These are phyloP conservation scores for Coprinopsis marcescibilis DNA, from an alignment of 768 basidiomycete genomes.

Conservation along the genomic window DNA sequence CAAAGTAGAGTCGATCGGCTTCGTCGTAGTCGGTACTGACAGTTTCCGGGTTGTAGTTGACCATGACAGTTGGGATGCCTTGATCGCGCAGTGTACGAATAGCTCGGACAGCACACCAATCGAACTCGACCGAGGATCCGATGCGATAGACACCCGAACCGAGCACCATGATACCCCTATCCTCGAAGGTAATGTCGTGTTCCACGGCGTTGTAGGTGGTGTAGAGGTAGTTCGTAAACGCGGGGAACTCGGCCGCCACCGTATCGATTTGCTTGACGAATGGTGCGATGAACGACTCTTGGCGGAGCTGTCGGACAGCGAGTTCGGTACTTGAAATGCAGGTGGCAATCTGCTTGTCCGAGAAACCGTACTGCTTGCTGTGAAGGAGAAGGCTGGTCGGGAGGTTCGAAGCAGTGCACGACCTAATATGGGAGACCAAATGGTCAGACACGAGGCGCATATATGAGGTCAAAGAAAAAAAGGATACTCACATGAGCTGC, in stretches of 20 bases:
- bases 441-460: conserved; percentile 6
- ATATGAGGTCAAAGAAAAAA: neutral
- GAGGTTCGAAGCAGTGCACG: conserved; percentile 60
- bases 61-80: conserved; percentile 94
- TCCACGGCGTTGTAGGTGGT: conserved; percentile 96
- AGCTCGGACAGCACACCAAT: conserved; percentile 98
- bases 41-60: conserved; percentile 99
- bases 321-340: conserved; percentile 89
- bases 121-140: conserved; percentile 98
- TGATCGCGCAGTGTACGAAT: conserved; percentile 95
- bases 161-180: conserved; percentile 93
- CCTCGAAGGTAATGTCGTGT: conserved; percentile 85
- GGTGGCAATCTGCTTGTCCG: conserved; percentile 81
- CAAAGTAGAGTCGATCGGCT: conserved; percentile 96
- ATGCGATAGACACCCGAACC: conserved; percentile 99
- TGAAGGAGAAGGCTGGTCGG: conserved; percentile 59
- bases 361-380: conserved; percentile 94
- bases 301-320: conserved; percentile 83
- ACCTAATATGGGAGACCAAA: conserved; percentile 29
- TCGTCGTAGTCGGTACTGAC: conserved; percentile 99
- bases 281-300: conserved; percentile 76
- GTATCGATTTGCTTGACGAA: conserved; percentile 99
- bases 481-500: conserved; percentile 55
- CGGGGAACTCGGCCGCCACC: conserved; percentile 97
- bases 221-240: conserved; percentile 98